Conservation (phyloP, 306 rosid genomes). For the Quercus glauca region DNA sequence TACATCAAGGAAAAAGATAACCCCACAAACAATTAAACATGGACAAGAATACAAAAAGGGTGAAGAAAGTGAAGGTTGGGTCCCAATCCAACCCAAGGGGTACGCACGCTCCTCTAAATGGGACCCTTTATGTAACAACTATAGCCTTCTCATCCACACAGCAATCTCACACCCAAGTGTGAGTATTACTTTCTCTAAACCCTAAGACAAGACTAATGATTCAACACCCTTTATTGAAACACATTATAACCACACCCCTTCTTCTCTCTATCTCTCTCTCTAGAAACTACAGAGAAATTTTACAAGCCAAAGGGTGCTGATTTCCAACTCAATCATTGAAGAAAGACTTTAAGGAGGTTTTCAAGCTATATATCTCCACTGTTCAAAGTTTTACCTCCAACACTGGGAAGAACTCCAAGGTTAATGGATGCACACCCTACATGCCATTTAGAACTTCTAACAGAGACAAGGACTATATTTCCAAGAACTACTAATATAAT, state of each 20-base stretch:
- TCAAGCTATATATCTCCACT: conserved; percentile 7
- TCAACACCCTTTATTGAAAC: conserved; percentile 41
- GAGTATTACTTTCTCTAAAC: conserved; percentile 62
- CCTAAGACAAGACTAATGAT: conserved; percentile 48
- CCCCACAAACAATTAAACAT: conserved; percentile 46
- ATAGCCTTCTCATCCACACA: conserved; percentile 49
- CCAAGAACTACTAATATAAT: conserved; percentile 11
- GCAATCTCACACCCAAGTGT: conserved; percentile 43
- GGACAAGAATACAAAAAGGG: conserved; percentile 51
- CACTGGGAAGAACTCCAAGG: not conserved
- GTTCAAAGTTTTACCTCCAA: not conserved
- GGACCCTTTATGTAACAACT: conserved; percentile 26
- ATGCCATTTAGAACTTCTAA: conserved; percentile 10
- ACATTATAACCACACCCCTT: conserved; percentile 11
- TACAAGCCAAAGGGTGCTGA: conserved; percentile 24
- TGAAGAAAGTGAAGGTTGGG: conserved; percentile 37
- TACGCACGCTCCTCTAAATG: conserved; percentile 40
- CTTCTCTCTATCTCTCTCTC: conserved; percentile 11
- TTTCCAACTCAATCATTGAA: conserved; percentile 33
- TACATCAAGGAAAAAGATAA: conserved; percentile 35
- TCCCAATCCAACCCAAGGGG: conserved; percentile 50
- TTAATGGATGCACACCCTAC: not conserved
- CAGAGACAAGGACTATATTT: conserved; percentile 12
- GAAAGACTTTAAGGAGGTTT: conserved; percentile 11
- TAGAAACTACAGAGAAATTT: conserved; percentile 24